Percentiles rank a stretch among this genome's conserved stretches.
phyloP scores from a whole-genome alignment of 2,329 filamentous ascomycete genomes.

The Westerdykella sp. region DNA sequence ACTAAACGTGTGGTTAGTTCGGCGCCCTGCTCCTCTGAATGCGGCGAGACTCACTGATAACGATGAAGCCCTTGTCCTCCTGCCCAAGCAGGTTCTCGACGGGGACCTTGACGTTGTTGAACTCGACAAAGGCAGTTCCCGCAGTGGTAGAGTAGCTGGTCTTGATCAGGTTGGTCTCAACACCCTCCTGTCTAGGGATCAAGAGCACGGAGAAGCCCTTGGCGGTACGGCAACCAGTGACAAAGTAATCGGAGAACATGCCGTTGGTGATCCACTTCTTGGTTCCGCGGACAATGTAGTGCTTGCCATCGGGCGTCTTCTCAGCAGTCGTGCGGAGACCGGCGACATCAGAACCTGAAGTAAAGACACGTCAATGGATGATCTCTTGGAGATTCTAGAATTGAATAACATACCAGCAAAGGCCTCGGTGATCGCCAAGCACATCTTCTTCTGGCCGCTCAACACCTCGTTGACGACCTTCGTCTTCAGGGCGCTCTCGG shows the following conservation, averaged over 20 bases:
- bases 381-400: background rate
- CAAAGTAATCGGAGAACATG: conserved; percentile 75
- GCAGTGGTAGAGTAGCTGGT: conserved; percentile 74
- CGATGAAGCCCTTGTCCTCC: conserved; percentile 79
- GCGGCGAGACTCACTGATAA: conserved; percentile 49
- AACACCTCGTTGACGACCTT: conserved; percentile 66
- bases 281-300: conserved; percentile 61
- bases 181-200: conserved; percentile 65
- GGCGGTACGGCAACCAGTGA: conserved; percentile 70
- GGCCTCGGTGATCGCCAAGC: conserved; percentile 79
- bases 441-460: conserved; percentile 79
- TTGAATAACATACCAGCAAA: conserved; percentile 50
- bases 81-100: conserved; percentile 70
- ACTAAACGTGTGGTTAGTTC: conserved; percentile 31
- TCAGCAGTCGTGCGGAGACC: conserved; percentile 68
- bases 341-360: conserved; percentile 58
- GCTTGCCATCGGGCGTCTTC: conserved; percentile 35
- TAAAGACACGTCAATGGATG: background rate
- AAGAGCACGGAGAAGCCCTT: conserved; percentile 74
- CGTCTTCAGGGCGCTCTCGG: conserved; percentile 59
- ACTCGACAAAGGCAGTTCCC: conserved; percentile 73
- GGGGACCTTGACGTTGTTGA: conserved; percentile 81
- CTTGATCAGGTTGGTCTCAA: conserved; percentile 73
- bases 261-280: conserved; percentile 90
- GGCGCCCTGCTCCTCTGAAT: background rate